A percentile compares a stretch with the other conserved stretches of the same genome.
Conservation (phyloP, 306 rosid genomes). For the Chamaecrista fasciculata region DNA sequence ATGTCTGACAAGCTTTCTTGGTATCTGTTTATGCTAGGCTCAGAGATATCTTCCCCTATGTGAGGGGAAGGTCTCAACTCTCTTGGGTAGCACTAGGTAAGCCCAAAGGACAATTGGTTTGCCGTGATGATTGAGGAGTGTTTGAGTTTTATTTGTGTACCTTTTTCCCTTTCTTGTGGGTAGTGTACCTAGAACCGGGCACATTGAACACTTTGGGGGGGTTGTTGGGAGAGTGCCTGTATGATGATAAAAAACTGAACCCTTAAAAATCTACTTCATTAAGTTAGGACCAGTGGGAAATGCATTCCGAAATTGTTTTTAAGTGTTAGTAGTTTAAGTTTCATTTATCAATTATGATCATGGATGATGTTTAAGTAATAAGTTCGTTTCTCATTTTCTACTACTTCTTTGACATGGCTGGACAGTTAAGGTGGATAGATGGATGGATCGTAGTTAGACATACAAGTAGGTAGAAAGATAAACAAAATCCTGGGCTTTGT, state of each 20-base stretch:
- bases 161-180: conserved; percentile 3
- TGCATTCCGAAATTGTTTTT: not conserved
- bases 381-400: too few relatives aligned
- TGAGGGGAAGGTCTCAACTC: conserved; percentile 11
- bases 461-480: not conserved
- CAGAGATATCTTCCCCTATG: conserved; percentile 29
- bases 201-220: not conserved
- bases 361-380: too few relatives aligned
- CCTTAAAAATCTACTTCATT: not conserved
- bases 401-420: not conserved
- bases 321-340: not conserved
- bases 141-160: not conserved
- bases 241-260: not conserved
- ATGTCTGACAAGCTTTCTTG: conserved; percentile 17
- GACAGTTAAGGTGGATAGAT: not conserved
- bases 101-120: not conserved
- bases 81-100: conserved; percentile 27
- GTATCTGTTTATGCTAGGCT: conserved; percentile 1
- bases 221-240: not conserved
- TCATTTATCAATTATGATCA: not conserved
- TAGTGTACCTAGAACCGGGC: not conserved
- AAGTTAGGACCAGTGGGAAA: not conserved
- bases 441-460: not conserved
- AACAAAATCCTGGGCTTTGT: not conserved
- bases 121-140: not conserved